These are phyloP conservation scores for Candida michaelii DNA, from an alignment of 805 yeast species.

Conservation along the genomic window DNA sequence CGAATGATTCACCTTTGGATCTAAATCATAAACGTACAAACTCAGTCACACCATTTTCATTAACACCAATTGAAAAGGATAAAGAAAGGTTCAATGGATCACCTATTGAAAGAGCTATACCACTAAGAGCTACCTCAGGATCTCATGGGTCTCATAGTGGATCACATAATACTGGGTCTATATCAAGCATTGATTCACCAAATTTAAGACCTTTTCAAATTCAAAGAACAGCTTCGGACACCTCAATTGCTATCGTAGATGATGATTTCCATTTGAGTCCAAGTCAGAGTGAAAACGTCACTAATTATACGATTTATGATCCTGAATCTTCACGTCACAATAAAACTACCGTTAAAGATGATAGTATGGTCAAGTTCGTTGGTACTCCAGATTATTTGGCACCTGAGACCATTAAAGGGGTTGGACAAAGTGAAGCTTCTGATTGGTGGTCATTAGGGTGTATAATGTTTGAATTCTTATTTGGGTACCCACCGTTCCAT, in stretches of 20 bases:
- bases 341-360: background rate
- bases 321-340: conserved; percentile 42
- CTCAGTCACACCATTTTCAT: conserved; percentile 45
- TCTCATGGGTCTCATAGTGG: conserved; percentile 3
- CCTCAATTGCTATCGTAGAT: conserved; percentile 55
- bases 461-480: conserved; percentile 84
- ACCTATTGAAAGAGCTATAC: conserved; percentile 4
- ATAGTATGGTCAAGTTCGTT: conserved; percentile 64
- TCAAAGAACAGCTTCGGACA: conserved; percentile 52
- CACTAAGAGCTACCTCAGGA: conserved; percentile 1
- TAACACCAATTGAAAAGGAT: conserved; percentile 38
- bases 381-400: conserved; percentile 99
- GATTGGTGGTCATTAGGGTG: conserved; percentile 99
- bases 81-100: conserved; percentile 9
- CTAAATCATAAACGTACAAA: conserved; percentile 32
- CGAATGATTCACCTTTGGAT: conserved; percentile 24
- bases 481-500: conserved; percentile 95
- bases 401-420: conserved; percentile 90
- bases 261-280: conserved; percentile 45
- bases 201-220: conserved; percentile 43
- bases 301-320: conserved; percentile 65
- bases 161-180: conserved; percentile 18
- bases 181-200: conserved; percentile 51
- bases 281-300: conserved; percentile 18
- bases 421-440: conserved; percentile 77